A percentile compares a stretch with the other conserved stretches of the same genome.
Evolutionary conservation across 768 basidiomycete species (phyloP).

Genomic region (Neoboletus brunneissimus): DNA sequence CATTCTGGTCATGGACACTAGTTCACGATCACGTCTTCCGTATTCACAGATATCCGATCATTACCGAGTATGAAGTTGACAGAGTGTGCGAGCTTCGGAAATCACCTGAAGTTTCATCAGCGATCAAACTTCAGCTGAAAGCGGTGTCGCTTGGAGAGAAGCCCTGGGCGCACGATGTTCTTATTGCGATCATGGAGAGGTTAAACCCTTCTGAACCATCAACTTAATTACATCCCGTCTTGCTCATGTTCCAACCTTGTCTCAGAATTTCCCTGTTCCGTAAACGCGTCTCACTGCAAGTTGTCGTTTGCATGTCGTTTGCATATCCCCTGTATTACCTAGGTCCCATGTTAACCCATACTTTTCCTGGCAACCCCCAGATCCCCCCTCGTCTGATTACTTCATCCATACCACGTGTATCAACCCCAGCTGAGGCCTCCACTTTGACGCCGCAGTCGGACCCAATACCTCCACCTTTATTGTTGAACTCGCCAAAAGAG

Average conservation of each 20-base stretch:
- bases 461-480: constrained; percentile 9
- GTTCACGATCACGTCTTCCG: background rate
- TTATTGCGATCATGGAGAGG: constrained; percentile 25
- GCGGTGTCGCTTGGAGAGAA: constrained; percentile 24
- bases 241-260: background rate
- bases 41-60: constrained; percentile 12
- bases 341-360: constrained; percentile 41
- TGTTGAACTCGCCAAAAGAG: constrained; percentile 48
- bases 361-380: constrained; percentile 64
- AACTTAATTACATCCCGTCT: background rate
- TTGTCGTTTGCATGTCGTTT: background rate
- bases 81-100: constrained; percentile 21
- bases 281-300: background rate
- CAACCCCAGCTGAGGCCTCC: constrained; percentile 40
- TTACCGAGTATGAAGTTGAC: constrained; percentile 18
- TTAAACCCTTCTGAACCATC: constrained; percentile 12
- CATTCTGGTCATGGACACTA: background rate
- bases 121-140: constrained; percentile 24
- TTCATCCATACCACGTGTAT: constrained; percentile 61
- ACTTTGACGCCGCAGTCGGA: constrained; percentile 26
- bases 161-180: constrained; percentile 24
- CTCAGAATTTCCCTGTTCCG: background rate
- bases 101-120: constrained; percentile 19
- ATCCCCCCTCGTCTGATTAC: constrained; percentile 68
- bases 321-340: constrained; percentile 7